Conservation (phyloP, 306 rosid species). For the cucumber (Cucumis sativus) region DNA sequence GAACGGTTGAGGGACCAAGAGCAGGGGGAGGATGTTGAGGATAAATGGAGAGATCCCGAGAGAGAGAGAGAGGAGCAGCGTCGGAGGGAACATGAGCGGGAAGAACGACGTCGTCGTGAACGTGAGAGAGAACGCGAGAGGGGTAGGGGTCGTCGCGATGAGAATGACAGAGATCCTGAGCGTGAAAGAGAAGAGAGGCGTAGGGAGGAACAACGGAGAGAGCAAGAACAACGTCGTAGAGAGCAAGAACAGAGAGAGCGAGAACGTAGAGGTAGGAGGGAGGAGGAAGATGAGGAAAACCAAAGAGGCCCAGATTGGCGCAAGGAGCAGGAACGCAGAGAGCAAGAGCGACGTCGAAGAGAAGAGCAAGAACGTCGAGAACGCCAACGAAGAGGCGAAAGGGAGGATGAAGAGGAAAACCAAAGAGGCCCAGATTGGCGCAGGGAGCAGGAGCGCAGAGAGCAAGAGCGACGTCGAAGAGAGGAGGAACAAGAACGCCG, state of each 20-base stretch:
- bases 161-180: not conserved
- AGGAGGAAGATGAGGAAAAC: not conserved
- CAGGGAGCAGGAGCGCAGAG: not conserved
- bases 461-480: not conserved
- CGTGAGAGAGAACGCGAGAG: not conserved
- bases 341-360: not conserved
- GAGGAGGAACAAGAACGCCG: not conserved
- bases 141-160: not conserved
- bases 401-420: not conserved
- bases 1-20: not conserved
- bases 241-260: not conserved
- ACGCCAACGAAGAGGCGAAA: not conserved
- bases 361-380: not conserved
- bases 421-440: not conserved
- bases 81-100: constrained; percentile 2
- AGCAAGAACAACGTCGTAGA: not conserved
- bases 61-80: not conserved
- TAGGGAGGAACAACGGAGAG: not conserved
- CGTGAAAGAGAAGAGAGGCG: not conserved
- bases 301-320: not conserved
- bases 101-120: not conserved
- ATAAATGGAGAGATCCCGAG: not conserved
- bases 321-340: not conserved
- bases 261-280: not conserved
- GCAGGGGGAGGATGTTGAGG: not conserved